These are phyloP conservation scores for Debaryomyces subglobosus DNA, from an alignment of 1,139 yeast genomes.

Conservation along the genomic window DNA sequence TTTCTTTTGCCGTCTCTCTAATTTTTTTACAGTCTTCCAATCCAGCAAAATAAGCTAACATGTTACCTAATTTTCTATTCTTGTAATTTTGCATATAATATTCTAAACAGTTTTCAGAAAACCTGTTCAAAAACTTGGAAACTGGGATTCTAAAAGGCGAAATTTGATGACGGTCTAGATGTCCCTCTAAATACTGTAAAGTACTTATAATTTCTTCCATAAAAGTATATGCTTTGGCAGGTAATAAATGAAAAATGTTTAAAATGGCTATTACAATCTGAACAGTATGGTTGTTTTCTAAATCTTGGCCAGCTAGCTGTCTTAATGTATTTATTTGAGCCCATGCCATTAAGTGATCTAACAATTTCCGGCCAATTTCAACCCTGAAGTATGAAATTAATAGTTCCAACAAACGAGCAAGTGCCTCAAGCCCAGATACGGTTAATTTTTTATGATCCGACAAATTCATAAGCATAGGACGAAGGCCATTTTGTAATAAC, in stretches of 20 bases:
- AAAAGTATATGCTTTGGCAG: conserved; percentile 89
- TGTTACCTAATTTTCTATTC: conserved; percentile 68
- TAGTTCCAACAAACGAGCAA: conserved; percentile 82
- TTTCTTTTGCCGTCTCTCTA: conserved; percentile 55
- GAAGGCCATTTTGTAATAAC: conserved; percentile 84
- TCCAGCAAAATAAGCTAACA: conserved; percentile 64
- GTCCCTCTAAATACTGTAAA: conserved; percentile 76
- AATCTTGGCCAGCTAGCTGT: conserved; percentile 69
- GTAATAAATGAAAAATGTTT: conserved; percentile 88
- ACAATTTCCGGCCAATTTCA: conserved; percentile 89
- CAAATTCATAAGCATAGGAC: conserved; percentile 93
- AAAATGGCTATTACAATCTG: conserved; percentile 88
- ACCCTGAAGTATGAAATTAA: conserved; percentile 92
- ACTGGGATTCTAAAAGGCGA: conserved; percentile 95
- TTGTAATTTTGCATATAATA: conserved; percentile 71
- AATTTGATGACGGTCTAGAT: conserved; percentile 78
- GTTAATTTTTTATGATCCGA: conserved; percentile 92
- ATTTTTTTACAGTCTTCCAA: conserved; percentile 61
- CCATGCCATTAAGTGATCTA: conserved; percentile 96
- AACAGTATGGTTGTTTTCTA: conserved; percentile 78
- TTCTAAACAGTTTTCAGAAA: conserved; percentile 72
- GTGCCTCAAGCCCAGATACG: conserved; percentile 87
- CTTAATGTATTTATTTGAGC: conserved; percentile 83
- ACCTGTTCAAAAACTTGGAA: conserved; percentile 83
- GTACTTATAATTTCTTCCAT: conserved; percentile 84